Conservation (phyloP, 306 rosid species). For the Acacia confusa region DNA sequence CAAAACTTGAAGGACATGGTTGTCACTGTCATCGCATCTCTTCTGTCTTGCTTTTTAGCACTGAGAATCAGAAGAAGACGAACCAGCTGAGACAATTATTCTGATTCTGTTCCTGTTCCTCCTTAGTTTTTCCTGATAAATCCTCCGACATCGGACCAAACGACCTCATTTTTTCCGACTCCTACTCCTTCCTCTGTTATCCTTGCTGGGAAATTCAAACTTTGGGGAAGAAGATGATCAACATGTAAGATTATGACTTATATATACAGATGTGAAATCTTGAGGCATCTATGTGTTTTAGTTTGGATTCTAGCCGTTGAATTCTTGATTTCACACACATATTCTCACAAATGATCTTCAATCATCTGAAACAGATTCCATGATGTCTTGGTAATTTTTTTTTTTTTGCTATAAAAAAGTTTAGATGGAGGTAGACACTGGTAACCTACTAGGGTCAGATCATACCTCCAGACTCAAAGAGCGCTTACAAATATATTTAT, state of each 20-base stretch:
- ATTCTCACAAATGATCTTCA: neutral
- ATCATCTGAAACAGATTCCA: neutral
- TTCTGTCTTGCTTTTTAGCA: conserved; percentile 43
- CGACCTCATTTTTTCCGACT: neutral
- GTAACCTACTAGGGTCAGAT: too few relatives aligned
- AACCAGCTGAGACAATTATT: neutral
- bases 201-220: neutral
- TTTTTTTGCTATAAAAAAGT: too few relatives aligned
- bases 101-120: neutral
- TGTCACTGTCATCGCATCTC: conserved; percentile 31
- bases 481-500: too few relatives aligned
- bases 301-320: neutral
- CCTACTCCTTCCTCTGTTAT: neutral
- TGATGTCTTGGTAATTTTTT: neutral
- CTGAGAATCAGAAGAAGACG: conserved; percentile 14
- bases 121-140: neutral
- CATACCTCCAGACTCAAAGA: too few relatives aligned
- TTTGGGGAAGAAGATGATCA: neutral
- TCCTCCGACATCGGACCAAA: neutral
- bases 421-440: too few relatives aligned
- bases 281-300: neutral
- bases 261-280: neutral
- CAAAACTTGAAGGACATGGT: conserved; percentile 30
- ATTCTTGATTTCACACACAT: neutral
- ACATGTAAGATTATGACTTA: neutral